Evolutionary conservation across 2,329 filamentous ascomycete genomes (phyloP), one percentile per base, ranked within the genome.

Genomic region (Ilyonectria sp.): DNA sequence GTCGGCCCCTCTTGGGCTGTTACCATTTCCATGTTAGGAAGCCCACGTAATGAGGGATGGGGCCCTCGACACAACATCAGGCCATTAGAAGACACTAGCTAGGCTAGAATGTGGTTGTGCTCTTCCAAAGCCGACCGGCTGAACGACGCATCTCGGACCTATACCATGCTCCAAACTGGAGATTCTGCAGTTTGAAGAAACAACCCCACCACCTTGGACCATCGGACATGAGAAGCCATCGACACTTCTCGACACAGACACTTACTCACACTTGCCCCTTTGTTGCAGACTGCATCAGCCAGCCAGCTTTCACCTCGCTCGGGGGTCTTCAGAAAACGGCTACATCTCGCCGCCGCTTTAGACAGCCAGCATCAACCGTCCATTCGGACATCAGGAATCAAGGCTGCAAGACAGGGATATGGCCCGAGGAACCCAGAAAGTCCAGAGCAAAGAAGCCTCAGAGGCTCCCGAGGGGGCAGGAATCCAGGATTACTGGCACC

Each of bases 71-170:
- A 63, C 61, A 55, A 44, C 52, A 68, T 69, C 74, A 71, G 60
- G 47, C 59, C 69, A 74, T 72, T 31, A 40, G 47, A 70, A 68
- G 65, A 60, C 72, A 70, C 74, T 69, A 73, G 60, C 53, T 56
- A 57, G 68, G 52, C 60, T 66, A 61, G 68, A 72, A 70, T 59
- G 50, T 55, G 55, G 57, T 56, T 63, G 58, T 68, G 58, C 44
- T 31, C 68, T 75, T 72, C 60, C 64, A 67, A 65, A 70, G 72
- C 63, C 63, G 60, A 57, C 54, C 44, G 61, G 60, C 66, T 55
- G 67, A 69, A 65, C 65, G 59, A 72, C 63, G 67, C 46, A 60
- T 69, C 19, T 21, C 19, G 37, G 21, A 46, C 29, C 8, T 43
- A 37, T 37, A 40, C 66, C 68, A 70, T 70, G 65, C 56, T 50